Evolutionary conservation across 2,329 filamentous ascomycete species (phyloP).

Genomic region (Leptosphaerulina australis): DNA sequence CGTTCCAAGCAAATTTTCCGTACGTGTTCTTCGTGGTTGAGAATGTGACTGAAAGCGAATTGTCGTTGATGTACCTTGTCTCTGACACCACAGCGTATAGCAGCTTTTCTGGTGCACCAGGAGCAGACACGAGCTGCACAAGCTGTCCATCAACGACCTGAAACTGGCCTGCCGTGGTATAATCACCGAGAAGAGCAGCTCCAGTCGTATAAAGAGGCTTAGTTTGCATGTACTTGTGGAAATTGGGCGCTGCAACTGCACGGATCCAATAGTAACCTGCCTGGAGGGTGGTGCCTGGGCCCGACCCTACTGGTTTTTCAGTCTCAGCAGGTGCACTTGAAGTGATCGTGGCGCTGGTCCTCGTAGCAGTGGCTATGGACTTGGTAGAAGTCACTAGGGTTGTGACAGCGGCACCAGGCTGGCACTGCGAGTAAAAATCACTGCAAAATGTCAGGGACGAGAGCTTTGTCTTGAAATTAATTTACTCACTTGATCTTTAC

Average conservation of each 20-base stretch:
- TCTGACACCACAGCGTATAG: conserved; percentile 43
- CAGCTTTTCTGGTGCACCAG: conserved; percentile 53
- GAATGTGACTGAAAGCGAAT: conserved; percentile 59
- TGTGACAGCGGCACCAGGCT: conserved; percentile 42
- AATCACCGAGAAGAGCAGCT: conserved; percentile 58
- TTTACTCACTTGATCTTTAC: conserved; percentile 39
- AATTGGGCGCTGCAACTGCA: conserved; percentile 63
- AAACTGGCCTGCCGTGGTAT: conserved; percentile 64
- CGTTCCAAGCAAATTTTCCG: conserved; percentile 63
- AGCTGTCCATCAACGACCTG: conserved; percentile 63
- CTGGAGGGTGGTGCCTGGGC: conserved; percentile 56
- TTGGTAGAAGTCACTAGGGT: conserved; percentile 19
- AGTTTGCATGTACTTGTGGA: conserved; percentile 51
- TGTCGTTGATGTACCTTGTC: conserved; percentile 38
- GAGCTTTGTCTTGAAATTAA: too few relatives aligned
- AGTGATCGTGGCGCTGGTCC: conserved; percentile 17
- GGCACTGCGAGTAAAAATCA: conserved; percentile 51
- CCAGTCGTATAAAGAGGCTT: conserved; percentile 50
- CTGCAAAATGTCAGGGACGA: conserved; percentile 16
- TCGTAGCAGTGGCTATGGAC: conserved; percentile 16
- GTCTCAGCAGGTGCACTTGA: conserved; percentile 30
- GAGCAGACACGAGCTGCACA: conserved; percentile 58
- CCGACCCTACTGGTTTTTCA: conserved; percentile 35
- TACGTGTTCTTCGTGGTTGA: conserved; percentile 59
- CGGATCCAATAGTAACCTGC: conserved; percentile 63